Conservation (phyloP, 768 basidiomycete species). For the Cyclocybe cylindracea region DNA sequence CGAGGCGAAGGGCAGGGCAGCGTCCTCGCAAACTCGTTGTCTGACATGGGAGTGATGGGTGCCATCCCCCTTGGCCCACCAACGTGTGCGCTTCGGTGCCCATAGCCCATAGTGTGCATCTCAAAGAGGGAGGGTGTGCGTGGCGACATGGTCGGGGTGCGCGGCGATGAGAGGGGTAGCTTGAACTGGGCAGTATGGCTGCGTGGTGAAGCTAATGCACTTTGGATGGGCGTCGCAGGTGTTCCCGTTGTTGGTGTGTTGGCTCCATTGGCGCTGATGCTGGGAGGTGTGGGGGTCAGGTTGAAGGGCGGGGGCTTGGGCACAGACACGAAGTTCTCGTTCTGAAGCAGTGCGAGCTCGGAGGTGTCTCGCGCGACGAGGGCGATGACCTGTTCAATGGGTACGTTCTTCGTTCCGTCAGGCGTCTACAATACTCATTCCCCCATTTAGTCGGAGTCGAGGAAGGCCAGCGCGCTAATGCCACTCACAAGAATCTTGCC, state of each 20-base stretch:
- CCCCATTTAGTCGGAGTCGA: background rate
- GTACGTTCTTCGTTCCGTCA: conserved; percentile 63
- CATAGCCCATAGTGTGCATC: conserved; percentile 27
- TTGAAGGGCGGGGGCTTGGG: conserved; percentile 27
- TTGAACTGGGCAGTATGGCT: conserved; percentile 19
- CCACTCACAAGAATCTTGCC: conserved; percentile 79
- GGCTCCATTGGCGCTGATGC: background rate
- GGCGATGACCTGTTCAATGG: conserved; percentile 55
- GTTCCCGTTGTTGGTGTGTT: background rate
- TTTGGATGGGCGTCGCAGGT: background rate
- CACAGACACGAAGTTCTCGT: conserved; percentile 4
- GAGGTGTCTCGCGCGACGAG: conserved; percentile 67
- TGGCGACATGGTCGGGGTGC: conserved; percentile 21
- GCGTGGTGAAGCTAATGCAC: conserved; percentile 16
- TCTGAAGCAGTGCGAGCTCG: conserved; percentile 29
- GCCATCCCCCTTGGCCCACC: conserved; percentile 13
- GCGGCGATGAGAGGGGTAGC: conserved; percentile 22
- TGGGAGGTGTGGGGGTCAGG: conserved; percentile 24
- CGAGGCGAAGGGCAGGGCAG: conserved; percentile 13
- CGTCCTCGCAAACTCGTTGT: background rate
- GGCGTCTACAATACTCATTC: conserved; percentile 39
- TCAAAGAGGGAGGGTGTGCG: conserved; percentile 33
- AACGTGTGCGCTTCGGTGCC: conserved; percentile 22
- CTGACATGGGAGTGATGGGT: background rate
- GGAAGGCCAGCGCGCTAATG: background rate